Base-by-base conservation (phyloP, 2,329 filamentous ascomycete species). In the Coniochaeta sp. region DNA sequence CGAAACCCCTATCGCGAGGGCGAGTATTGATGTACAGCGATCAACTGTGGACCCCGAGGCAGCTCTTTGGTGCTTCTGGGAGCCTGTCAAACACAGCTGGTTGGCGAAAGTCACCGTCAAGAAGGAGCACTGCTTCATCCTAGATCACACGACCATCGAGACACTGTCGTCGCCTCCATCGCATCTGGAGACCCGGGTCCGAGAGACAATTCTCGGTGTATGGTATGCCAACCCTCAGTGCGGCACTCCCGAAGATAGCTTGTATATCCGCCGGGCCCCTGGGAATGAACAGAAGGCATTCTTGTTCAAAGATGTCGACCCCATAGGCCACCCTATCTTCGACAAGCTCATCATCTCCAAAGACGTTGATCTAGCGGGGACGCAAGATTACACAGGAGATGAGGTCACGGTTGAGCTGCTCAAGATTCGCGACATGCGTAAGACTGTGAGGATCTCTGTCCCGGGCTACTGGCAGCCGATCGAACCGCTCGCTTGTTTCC, bases 271-370 rank as follows among this genome's bases (percentile, higher is more conserved):
- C 12, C 8, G 59, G 0, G 26, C 44, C 5, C 17, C 38, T 5
- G 38, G 7, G 7, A 24, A 0, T 43, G 38, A 33, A 24, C 28
- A 1, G 31, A 33, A 11, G n/a, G 56, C 55, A 69, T 1, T 73
- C 66, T 36, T 64, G 34, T 76, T 71, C 67, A 73, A 71, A 54
- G 71, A 70, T n/a, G 61, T 66, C 6, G 61, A 62, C 3, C 66
- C 59, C 14, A 64, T 65, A 1, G 62, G 64, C 2, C n/a, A 33
- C 6, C 59, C 67, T 3, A 44, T 65, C 6, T 33, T 67, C 6
- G 73, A 74, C 60, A 57, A 61, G 6, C 73, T 69, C 26, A 65
- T 73, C 19, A 65, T 74, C 24, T 67, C 73, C 1, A 44, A 62
- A 16, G 65, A 57, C n/a, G 22, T 57, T 9, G 54, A 36, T 19